A percentile compares a stretch with the other conserved stretches of the same genome.
Evolutionary conservation across 345 rosid genomes (phyloP).

Genomic region (Cardamine resedifolia): DNA sequence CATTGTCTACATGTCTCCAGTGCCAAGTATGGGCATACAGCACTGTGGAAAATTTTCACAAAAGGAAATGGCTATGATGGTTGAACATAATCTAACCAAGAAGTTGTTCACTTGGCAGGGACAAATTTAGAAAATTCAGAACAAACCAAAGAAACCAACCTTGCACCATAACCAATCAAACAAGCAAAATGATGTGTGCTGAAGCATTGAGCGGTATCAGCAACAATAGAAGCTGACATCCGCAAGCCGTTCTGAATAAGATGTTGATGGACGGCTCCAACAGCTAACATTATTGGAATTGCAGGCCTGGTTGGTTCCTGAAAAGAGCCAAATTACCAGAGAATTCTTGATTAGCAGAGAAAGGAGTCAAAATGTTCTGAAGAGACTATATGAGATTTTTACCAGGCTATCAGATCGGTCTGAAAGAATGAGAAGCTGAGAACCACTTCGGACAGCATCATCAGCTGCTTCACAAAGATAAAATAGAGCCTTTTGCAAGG

Average conservation of each 20-base stretch:
- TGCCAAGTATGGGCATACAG: slow-evolving; percentile 93
- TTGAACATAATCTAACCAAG: neutral
- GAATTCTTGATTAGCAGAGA: slow-evolving; percentile 1
- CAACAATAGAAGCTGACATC: slow-evolving; percentile 91
- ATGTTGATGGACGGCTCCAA: slow-evolving; percentile 98
- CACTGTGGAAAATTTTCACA: slow-evolving; percentile 46
- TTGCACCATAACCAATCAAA: slow-evolving; percentile 97
- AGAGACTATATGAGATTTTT: slow-evolving; percentile 25
- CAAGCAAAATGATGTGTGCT: slow-evolving; percentile 99
- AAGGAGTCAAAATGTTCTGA: neutral
- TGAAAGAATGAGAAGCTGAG: slow-evolving; percentile 89
- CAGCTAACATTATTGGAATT: slow-evolving; percentile 95
- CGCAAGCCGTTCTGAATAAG: slow-evolving; percentile 96
- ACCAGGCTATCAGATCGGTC: slow-evolving; percentile 81
- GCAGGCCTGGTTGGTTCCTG: slow-evolving; percentile 94
- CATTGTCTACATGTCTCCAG: slow-evolving; percentile 96
- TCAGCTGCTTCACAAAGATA: slow-evolving; percentile 94
- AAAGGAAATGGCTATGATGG: slow-evolving; percentile 1
- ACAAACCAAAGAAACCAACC: slow-evolving; percentile 45
- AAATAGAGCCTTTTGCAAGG: slow-evolving; percentile 67
- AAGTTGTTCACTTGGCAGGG: neutral
- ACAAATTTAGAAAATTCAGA: neutral
- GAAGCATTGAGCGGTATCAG: slow-evolving; percentile 97
- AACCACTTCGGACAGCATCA: slow-evolving; percentile 97
- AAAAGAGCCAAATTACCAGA: slow-evolving; percentile 21